Conservation (phyloP, 169 alveolate species). For the Plasmodium malariae region DNA sequence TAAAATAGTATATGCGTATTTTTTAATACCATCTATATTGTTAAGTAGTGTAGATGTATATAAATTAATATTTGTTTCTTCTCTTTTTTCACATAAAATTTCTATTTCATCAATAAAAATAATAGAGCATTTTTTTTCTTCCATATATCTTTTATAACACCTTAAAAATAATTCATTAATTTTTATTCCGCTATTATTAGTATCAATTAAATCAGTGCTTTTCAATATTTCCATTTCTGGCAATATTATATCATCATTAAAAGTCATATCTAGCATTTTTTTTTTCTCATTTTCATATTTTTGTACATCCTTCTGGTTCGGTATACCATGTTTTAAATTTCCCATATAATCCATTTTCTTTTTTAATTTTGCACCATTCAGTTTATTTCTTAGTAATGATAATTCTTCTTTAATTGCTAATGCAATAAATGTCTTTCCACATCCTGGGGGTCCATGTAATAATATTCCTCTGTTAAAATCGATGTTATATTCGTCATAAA, state of each 20-base stretch:
- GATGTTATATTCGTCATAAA: conserved; percentile 76
- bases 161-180: conserved; percentile 57
- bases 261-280: neutral
- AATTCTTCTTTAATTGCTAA: conserved; percentile 69
- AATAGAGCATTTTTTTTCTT: conserved; percentile 71
- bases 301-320: neutral
- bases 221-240: conserved; percentile 68
- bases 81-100: conserved; percentile 81
- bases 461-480: conserved; percentile 78
- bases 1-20: conserved; percentile 81
- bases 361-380: conserved; percentile 21
- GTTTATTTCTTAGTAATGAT: conserved; percentile 71
- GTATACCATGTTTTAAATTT: neutral
- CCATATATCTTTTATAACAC: conserved; percentile 63
- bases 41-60: conserved; percentile 54
- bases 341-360: neutral
- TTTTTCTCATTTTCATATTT: neutral
- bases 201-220: conserved; percentile 62
- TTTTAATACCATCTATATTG: conserved; percentile 70
- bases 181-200: conserved; percentile 48
- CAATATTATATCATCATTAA: neutral
- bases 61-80: conserved; percentile 40
- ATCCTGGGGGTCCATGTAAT: conserved; percentile 86
- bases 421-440: conserved; percentile 83
- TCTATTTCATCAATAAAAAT: conserved; percentile 88